Percentiles rank a stretch among this genome's conserved stretches.
Conservation (phyloP, 495 filamentous ascomycete genomes). For the Aspergillus leporis region DNA sequence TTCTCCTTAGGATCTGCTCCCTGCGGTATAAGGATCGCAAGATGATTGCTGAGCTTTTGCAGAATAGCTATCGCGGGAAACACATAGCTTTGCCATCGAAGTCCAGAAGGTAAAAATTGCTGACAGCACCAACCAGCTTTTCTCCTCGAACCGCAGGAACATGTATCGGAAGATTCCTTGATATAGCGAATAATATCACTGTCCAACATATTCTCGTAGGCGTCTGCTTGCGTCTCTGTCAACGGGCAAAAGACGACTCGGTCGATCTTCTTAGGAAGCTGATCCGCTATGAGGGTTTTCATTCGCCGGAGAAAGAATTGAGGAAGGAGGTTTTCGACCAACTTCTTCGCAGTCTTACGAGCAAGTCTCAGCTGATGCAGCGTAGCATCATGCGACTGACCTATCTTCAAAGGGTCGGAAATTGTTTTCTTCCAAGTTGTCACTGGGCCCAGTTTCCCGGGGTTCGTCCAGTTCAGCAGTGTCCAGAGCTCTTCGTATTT, state of each 20-base stretch:
- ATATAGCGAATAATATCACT: constrained; percentile 73
- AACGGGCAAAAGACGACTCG: constrained; percentile 93
- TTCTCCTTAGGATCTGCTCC: constrained; percentile 69
- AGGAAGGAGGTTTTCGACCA: constrained; percentile 86
- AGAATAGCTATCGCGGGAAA: constrained; percentile 83
- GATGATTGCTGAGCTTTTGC: constrained; percentile 88
- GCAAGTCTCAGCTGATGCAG: constrained; percentile 76
- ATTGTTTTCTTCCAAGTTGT: constrained; percentile 77
- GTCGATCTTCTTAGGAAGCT: constrained; percentile 95
- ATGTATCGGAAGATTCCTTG: constrained; percentile 62
- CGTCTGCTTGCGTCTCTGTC: constrained; percentile 77
- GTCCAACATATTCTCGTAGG: constrained; percentile 79
- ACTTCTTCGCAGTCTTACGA: constrained; percentile 77
- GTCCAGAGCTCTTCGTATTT: constrained; percentile 98
- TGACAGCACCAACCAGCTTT: constrained; percentile 85
- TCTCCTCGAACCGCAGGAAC: constrained; percentile 67
- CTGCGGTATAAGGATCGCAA: constrained; percentile 83
- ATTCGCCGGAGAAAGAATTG: constrained; percentile 90
- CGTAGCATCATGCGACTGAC: constrained; percentile 94
- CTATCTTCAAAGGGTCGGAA: constrained; percentile 75
- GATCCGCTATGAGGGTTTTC: constrained; percentile 89
- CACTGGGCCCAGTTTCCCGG: constrained; percentile 78
- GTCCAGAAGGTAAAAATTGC: constrained; percentile 54
- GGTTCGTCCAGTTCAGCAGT: constrained; percentile 94
- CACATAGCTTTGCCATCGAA: constrained; percentile 73